Evolutionary conservation across 768 basidiomycete genomes (phyloP).

Genomic region (Podaxis sp.): DNA sequence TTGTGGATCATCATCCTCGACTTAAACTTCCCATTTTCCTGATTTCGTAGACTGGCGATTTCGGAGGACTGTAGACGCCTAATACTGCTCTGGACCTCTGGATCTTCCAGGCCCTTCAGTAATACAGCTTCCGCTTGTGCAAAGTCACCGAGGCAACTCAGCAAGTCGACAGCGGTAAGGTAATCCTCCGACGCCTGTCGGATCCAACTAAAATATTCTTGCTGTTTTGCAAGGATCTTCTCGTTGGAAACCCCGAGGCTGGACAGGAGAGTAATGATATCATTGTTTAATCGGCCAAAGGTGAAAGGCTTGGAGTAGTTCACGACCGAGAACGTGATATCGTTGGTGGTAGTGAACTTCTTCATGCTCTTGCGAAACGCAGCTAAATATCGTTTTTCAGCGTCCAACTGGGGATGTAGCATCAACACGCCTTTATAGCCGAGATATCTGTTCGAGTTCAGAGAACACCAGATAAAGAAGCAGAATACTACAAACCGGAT

Average conservation of each 20-base stretch:
- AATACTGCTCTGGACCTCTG: constrained; percentile 39
- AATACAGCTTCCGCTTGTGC: constrained; percentile 51
- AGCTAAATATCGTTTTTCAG: constrained; percentile 42
- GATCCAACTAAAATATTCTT: constrained; percentile 62
- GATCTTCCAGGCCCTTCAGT: constrained; percentile 52
- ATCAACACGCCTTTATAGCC: constrained; percentile 74
- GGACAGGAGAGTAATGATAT: constrained; percentile 64
- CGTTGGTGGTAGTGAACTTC: constrained; percentile 57
- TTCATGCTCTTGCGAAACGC: constrained; percentile 71
- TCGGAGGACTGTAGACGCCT: constrained; percentile 47
- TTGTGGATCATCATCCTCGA: constrained; percentile 62
- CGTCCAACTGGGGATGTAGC: constrained; percentile 61
- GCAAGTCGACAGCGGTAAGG: constrained; percentile 54
- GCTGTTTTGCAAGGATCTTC: constrained; percentile 53
- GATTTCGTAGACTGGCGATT: constrained; percentile 50
- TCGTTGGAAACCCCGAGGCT: constrained; percentile 62
- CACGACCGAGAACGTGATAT: constrained; percentile 67
- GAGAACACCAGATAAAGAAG: not conserved
- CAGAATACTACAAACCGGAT: constrained; percentile 44
- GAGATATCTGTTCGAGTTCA: constrained; percentile 43
- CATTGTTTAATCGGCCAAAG: constrained; percentile 69
- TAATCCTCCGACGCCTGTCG: constrained; percentile 45
- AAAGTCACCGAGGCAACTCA: constrained; percentile 50
- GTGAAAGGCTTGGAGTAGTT: constrained; percentile 62
- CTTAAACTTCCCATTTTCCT: constrained; percentile 45